Percentiles rank a stretch among this genome's conserved stretches.
phyloP scores from a whole-genome alignment of 371 early-diverging fungal genomes.

The Blakeslea trispora region DNA sequence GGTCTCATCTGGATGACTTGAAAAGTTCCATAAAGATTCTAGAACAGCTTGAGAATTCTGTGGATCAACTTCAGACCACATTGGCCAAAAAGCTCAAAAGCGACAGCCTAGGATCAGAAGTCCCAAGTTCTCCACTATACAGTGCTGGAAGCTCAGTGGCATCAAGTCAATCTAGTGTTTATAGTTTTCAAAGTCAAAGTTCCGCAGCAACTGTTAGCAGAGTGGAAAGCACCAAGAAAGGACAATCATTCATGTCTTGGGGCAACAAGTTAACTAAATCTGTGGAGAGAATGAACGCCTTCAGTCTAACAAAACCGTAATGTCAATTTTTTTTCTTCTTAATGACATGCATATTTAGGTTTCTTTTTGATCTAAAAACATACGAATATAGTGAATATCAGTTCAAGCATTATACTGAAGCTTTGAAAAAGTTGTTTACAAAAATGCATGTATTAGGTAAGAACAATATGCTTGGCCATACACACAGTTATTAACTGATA shows the following conservation, averaged over 20 bases:
- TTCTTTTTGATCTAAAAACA: constrained; percentile 1
- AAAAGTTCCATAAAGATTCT: constrained; percentile 32
- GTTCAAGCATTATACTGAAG: constrained; percentile 46
- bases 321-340: not conserved
- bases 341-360: not conserved
- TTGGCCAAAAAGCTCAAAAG: constrained; percentile 48
- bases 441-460: constrained; percentile 44
- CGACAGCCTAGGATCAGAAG: constrained; percentile 24
- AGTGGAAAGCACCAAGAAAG: constrained; percentile 19
- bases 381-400: constrained; percentile 44
- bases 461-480: not conserved
- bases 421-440: constrained; percentile 37
- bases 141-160: not conserved
- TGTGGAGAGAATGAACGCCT: constrained; percentile 57
- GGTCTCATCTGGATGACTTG: constrained; percentile 40
- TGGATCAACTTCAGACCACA: constrained; percentile 33
- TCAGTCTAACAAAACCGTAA: constrained; percentile 49
- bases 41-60: constrained; percentile 34
- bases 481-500: not conserved
- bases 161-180: constrained; percentile 3
- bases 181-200: constrained; percentile 11
- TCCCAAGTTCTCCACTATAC: not conserved
- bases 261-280: constrained; percentile 52
- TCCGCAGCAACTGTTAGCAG: constrained; percentile 15
- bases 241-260: constrained; percentile 47